Conservation (phyloP, 768 basidiomycete genomes). For the Hysterangium stoloniferum region DNA sequence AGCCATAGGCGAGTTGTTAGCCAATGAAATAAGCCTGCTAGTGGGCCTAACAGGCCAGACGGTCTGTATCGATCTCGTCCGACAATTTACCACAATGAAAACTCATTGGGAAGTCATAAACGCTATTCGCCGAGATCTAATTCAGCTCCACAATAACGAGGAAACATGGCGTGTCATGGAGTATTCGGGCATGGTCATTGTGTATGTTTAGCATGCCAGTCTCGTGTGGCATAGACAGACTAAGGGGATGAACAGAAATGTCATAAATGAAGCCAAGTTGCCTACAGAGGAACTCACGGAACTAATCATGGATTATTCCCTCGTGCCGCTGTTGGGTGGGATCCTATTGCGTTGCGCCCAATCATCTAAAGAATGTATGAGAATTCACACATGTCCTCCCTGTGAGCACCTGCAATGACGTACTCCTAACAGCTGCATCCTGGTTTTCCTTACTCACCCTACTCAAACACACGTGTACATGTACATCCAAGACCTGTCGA, state of each 20-base stretch:
- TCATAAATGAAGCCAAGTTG: conserved; percentile 4
- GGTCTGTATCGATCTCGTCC: neutral
- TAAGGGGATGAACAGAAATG: neutral
- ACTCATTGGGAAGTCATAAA: conserved; percentile 1
- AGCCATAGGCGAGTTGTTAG: neutral
- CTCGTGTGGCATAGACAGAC: neutral
- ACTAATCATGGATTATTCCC: neutral
- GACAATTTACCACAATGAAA: neutral
- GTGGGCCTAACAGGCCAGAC: conserved; percentile 6
- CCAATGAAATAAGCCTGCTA: neutral
- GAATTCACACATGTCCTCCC: neutral
- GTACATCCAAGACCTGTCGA: conserved; percentile 6
- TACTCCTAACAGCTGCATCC: neutral
- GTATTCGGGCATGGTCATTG: conserved; percentile 8
- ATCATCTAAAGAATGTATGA: conserved; percentile 3
- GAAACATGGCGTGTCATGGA: conserved; percentile 6
- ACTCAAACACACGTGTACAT: conserved; percentile 11
- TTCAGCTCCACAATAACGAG: neutral
- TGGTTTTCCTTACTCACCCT: conserved; percentile 7
- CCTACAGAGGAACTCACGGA: conserved; percentile 8
- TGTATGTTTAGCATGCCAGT: neutral
- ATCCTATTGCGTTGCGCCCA: conserved; percentile 3
- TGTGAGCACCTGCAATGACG: neutral
- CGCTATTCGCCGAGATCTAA: conserved; percentile 1
- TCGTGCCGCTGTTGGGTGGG: conserved; percentile 5